Conservation (phyloP, 1,284 basidiomycete species). For the Ganoderma lucidum region DNA sequence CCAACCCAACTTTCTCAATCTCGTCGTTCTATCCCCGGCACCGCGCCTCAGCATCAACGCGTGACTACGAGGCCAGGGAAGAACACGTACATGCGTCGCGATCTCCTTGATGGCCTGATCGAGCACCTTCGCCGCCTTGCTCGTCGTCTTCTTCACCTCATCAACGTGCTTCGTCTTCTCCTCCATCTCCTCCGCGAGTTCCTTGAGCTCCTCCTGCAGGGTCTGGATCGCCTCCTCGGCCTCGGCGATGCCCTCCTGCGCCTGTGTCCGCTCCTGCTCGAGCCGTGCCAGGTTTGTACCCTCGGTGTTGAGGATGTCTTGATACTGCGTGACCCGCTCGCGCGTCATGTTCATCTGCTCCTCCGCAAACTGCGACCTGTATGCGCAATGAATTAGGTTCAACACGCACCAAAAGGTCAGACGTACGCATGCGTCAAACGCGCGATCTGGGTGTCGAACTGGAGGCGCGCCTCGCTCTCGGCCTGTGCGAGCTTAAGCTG, state of each 20-base stretch:
- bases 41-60: background rate
- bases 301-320: conserved; percentile 64
- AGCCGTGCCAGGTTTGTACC: conserved; percentile 63
- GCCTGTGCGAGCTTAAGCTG: conserved; percentile 90
- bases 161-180: conserved; percentile 79
- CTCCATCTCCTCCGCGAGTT: conserved; percentile 70
- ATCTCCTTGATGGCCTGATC: conserved; percentile 94
- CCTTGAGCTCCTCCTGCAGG: conserved; percentile 68
- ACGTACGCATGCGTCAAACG: conserved; percentile 88
- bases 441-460: conserved; percentile 89
- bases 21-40: conserved; percentile 82
- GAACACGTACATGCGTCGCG: conserved; percentile 66
- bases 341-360: conserved; percentile 73
- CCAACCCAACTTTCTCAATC: conserved; percentile 89
- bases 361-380: conserved; percentile 80
- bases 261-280: conserved; percentile 62
- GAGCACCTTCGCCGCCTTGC: conserved; percentile 77
- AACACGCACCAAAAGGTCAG: background rate
- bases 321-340: conserved; percentile 69
- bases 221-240: conserved; percentile 66
- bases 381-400: conserved; percentile 6
- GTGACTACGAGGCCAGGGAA: background rate
- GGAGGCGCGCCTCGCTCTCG: conserved; percentile 85
- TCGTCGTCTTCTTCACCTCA: conserved; percentile 75
- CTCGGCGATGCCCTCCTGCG: conserved; percentile 72